A percentile compares a stretch with the other conserved stretches of the same genome.
phyloP scores from a whole-genome alignment of 495 filamentous ascomycete genomes.

The Penicillium canescens region DNA sequence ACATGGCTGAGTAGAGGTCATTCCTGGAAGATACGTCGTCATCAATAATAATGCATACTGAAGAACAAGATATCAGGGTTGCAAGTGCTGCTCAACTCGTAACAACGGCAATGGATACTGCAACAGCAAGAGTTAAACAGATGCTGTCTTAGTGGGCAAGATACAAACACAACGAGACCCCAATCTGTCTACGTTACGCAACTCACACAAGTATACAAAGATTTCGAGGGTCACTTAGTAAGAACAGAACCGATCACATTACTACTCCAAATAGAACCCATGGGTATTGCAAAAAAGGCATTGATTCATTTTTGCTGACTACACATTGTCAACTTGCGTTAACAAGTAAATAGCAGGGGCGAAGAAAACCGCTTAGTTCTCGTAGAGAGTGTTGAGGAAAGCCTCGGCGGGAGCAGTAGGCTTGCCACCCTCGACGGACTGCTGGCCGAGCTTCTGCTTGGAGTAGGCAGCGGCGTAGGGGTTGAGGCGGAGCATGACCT shows the following conservation, averaged over 20 bases:
- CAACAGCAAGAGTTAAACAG: too few species aligned
- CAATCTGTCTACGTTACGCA: slow-evolving; percentile 1
- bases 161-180: not conserved
- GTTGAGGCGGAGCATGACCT: slow-evolving; percentile 95
- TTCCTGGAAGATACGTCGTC: too few species aligned
- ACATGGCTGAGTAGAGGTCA: too few species aligned
- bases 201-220: slow-evolving; percentile 14
- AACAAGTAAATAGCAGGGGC: slow-evolving; percentile 18
- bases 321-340: slow-evolving; percentile 27
- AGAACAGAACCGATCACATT: slow-evolving; percentile 35
- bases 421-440: slow-evolving; percentile 56
- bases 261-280: slow-evolving; percentile 29
- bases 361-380: slow-evolving; percentile 46
- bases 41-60: too few species aligned
- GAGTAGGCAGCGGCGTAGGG: slow-evolving; percentile 88
- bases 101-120: too few species aligned
- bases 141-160: too few species aligned
- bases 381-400: slow-evolving; percentile 54
- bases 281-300: slow-evolving; percentile 37
- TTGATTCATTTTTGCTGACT: slow-evolving; percentile 38
- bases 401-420: slow-evolving; percentile 47
- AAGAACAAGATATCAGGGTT: too few species aligned
- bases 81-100: too few species aligned
- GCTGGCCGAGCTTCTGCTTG: slow-evolving; percentile 76
- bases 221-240: slow-evolving; percentile 6